Base-by-base conservation (phyloP, 805 yeast genomes). In the Candida bentonensis region DNA sequence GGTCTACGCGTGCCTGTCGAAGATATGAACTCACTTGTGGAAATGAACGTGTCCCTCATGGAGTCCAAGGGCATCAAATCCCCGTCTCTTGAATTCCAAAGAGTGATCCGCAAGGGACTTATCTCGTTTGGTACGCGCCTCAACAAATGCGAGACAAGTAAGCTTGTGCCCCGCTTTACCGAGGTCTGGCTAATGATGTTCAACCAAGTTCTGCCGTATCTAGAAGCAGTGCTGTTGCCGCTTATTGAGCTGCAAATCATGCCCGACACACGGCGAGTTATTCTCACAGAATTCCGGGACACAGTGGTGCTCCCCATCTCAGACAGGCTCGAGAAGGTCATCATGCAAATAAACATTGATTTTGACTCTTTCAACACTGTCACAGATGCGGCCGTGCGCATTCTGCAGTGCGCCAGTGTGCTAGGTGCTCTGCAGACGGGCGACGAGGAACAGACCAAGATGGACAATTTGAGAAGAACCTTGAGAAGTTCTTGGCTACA, bases 321-420 rank as follows among this genome's bases (percentile, higher is more conserved):
- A 3, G 57, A 51, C 11, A 46, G 57, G 21, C 45, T 63, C 26
- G 54, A 51, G 23, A 33, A 27, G 15, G 47, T 48, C 17, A 41
- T 51, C 9, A 43, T 40, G 15, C 39, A 25, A 15, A 41, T 45
- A 11, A 27, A 41, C 17, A n/a, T 48, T 4, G 51, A 53, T 34
- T 39, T 45, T 40, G 47, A 49, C 17, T 41, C 49, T 7, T 44
- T 49, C 25, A 40, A 49, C 4, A 49, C 46, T 3, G 22, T 42
- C 15, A 41, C 47, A 3, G 58, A 54, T 9, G 44, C 52, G 2
- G 53, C 59, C 22, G 55, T 66, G 22, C 57, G 67, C 2, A 55
- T 81, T 23, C 58, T 78, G 9, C 84, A 78, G 53, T 81, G 89
- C 52, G 71, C 79, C 49, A 76, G 81, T 4, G 64, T 76, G 23